phyloP scores from a whole-genome alignment of 257 asterid species.

The Verbena officinalis region DNA sequence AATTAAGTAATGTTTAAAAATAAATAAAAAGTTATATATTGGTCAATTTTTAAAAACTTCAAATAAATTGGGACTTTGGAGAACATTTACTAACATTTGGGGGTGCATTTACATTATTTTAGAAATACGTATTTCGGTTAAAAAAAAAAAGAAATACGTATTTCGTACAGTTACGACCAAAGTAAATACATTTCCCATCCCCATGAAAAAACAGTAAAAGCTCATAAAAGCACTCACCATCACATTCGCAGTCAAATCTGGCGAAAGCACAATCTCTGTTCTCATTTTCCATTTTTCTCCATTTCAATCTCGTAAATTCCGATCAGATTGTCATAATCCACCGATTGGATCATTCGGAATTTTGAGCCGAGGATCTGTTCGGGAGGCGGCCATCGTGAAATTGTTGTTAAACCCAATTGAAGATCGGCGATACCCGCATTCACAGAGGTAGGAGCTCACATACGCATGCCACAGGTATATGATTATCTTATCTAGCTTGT shows the following conservation, averaged over 20 bases:
- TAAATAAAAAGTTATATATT: no score
- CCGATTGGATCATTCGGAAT: slow-evolving; percentile 27
- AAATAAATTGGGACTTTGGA: no score
- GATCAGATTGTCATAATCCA: slow-evolving; percentile 6
- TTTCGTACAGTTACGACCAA: neutral
- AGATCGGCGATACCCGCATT: slow-evolving; percentile 36
- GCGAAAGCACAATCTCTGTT: slow-evolving; percentile 11
- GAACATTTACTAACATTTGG: no score
- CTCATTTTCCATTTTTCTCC: neutral
- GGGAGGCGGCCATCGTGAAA: neutral
- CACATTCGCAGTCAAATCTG: slow-evolving; percentile 30
- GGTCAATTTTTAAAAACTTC: no score
- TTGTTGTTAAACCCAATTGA: slow-evolving; percentile 22
- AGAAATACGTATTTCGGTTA: no score
- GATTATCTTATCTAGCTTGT: slow-evolving; percentile 8
- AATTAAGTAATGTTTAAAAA: no score
- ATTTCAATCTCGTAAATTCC: slow-evolving; percentile 18
- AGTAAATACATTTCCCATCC: neutral
- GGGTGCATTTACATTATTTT: no score
- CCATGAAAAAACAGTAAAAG: slow-evolving; percentile 19
- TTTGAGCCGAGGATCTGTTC: slow-evolving; percentile 30
- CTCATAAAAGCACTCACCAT: slow-evolving; percentile 25
- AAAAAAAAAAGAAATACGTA: neutral
- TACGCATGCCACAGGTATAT: slow-evolving; percentile 36
- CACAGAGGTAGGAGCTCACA: slow-evolving; percentile 34